These are phyloP conservation scores for Pelargonium cotyledonis DNA, from an alignment of 441 rosid genomes.

Conservation along the genomic window DNA sequence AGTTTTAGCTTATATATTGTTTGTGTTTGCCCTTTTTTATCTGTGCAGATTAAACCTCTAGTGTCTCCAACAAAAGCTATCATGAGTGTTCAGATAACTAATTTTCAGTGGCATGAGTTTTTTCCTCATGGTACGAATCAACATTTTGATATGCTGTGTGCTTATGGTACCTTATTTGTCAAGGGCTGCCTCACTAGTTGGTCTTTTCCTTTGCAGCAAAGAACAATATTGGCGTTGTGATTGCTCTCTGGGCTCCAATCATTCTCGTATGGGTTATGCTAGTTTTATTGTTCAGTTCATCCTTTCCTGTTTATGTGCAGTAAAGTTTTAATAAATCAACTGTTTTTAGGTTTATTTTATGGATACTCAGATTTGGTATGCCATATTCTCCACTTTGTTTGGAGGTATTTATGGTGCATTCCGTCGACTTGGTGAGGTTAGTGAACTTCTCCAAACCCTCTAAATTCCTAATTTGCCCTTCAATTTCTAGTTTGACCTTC, in stretches of 20 bases:
- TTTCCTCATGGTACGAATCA: conserved; percentile 77
- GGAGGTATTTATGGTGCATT: conserved; percentile 99
- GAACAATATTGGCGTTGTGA: conserved; percentile 92
- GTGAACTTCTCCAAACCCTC: conserved; percentile 8
- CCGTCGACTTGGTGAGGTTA: conserved; percentile 98
- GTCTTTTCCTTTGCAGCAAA: conserved; percentile 61
- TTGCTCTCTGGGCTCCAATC: conserved; percentile 98
- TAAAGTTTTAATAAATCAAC: conserved; percentile 16
- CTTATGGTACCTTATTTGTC: conserved; percentile 1
- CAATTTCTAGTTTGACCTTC: neutral
- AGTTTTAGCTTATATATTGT: neutral
- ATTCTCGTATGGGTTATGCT: conserved; percentile 59
- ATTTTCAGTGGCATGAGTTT: conserved; percentile 97
- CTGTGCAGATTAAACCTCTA: conserved; percentile 86
- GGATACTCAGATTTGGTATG: conserved; percentile 99
- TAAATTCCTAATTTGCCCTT: too few species aligned
- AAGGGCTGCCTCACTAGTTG: conserved; percentile 15
- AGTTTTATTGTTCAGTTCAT: conserved; percentile 10
- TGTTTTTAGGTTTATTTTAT: conserved; percentile 78
- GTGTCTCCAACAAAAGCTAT: conserved; percentile 85
- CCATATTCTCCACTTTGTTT: conserved; percentile 93
- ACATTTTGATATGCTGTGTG: conserved; percentile 18
- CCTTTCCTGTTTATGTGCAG: conserved; percentile 15
- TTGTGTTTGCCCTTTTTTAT: conserved; percentile 10
- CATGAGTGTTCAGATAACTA: conserved; percentile 55